Conservation (phyloP, 139 green algal genomes). For the Chlorella sp. region DNA sequence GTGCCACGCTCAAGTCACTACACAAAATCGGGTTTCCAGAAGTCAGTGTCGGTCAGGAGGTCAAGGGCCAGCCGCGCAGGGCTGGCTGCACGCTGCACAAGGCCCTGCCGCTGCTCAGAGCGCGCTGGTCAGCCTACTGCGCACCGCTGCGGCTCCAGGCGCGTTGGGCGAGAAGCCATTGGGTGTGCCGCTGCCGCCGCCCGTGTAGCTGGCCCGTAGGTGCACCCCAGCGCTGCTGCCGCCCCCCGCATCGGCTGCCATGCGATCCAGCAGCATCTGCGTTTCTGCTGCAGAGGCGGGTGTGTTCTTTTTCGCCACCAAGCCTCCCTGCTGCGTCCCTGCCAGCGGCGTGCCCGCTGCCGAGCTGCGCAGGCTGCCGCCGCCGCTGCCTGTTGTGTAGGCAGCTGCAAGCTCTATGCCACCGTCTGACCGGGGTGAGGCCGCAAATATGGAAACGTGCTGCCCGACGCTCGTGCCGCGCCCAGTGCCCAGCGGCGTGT, state of each 20-base stretch:
- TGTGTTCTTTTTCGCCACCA: slow-evolving; percentile 15
- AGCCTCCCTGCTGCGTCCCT: background rate
- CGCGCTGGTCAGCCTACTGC: background rate
- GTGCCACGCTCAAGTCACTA: no score
- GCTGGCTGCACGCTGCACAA: no score
- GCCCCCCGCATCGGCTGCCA: background rate
- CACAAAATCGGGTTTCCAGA: no score
- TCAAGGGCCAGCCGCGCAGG: no score
- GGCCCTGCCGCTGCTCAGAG: no score
- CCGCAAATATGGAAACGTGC: background rate
- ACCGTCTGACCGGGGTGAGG: background rate
- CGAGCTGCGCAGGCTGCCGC: background rate
- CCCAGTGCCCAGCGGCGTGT: slow-evolving; percentile 1
- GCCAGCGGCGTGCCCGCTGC: background rate
- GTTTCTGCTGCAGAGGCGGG: background rate
- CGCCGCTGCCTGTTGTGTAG: background rate
- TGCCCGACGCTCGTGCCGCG: background rate
- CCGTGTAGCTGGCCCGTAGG: slow-evolving; percentile 6
- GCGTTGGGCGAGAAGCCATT: background rate
- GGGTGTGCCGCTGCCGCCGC: background rate
- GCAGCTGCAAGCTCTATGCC: slow-evolving; percentile 11
- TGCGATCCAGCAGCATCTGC: background rate
- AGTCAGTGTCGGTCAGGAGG: no score
- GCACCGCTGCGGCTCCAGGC: background rate
- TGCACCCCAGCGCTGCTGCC: slow-evolving; percentile 1